Percentiles rank a stretch among this genome's conserved stretches.
Evolutionary conservation across 148 eudicot genomes (phyloP).

Genomic region (Vaccinium darrowii): DNA sequence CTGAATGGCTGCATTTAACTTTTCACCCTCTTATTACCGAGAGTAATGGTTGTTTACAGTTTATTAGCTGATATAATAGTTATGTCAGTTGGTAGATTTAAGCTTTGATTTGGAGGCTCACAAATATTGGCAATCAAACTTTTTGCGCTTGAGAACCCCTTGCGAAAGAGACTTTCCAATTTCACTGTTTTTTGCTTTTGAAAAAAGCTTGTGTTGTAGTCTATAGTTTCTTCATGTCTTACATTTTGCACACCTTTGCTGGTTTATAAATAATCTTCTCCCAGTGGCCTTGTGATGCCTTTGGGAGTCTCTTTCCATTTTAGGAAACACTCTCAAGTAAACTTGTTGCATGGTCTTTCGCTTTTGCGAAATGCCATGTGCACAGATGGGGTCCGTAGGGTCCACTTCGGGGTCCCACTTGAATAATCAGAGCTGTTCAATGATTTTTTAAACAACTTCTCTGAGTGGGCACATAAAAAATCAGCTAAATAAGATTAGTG

Average conservation of each 20-base stretch:
- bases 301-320: neutral
- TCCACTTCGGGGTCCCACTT: too few species aligned
- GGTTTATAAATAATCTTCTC: neutral
- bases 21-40: neutral
- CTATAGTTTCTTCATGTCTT: neutral
- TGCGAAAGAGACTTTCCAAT: neutral
- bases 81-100: neutral
- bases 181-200: neutral
- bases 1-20: neutral
- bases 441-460: too few species aligned
- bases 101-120: neutral
- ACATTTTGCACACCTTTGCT: neutral
- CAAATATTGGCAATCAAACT: neutral
- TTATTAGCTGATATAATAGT: neutral
- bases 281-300: neutral
- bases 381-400: too few species aligned
- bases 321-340: neutral
- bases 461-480: too few species aligned
- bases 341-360: neutral
- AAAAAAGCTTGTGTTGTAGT: neutral
- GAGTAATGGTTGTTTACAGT: neutral
- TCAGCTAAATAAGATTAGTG: too few species aligned
- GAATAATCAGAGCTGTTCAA: too few species aligned
- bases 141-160: neutral
- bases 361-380: too few species aligned